Evolutionary conservation across 2,329 filamentous ascomycete genomes (phyloP).

Genomic region (Thielaviopsis euricoi): DNA sequence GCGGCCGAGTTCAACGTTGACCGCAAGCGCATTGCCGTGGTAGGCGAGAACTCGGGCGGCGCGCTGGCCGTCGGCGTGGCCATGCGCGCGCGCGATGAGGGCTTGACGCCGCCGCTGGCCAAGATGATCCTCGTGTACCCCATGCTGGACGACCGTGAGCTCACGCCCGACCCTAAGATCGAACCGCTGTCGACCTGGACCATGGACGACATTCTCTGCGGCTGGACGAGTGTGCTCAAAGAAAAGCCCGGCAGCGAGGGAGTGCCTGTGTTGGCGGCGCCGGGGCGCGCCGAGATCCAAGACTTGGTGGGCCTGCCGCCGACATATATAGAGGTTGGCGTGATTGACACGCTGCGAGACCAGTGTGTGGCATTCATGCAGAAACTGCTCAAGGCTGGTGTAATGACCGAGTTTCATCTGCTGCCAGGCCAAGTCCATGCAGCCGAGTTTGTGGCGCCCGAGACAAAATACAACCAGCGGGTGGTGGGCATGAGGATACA

Average conservation of each 20-base stretch:
- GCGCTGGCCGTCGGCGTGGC: constrained; percentile 15
- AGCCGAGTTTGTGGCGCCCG: constrained; percentile 5
- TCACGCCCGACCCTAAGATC: constrained; percentile 9
- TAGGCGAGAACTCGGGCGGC: constrained; percentile 15
- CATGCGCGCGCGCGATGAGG: constrained; percentile 23
- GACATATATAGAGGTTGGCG: constrained; percentile 24
- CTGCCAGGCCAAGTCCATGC: constrained; percentile 24
- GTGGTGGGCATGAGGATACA: background rate
- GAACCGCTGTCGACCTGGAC: constrained; percentile 11
- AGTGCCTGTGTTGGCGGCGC: constrained; percentile 14
- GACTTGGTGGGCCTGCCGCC: constrained; percentile 19
- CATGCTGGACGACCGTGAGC: constrained; percentile 20
- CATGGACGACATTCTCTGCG: constrained; percentile 13
- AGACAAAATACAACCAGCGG: background rate
- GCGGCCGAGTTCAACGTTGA: constrained; percentile 15
- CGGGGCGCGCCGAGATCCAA: constrained; percentile 13
- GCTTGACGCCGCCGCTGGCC: constrained; percentile 15
- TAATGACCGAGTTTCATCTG: constrained; percentile 24
- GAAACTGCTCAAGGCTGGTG: constrained; percentile 19
- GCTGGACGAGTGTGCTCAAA: constrained; percentile 15
- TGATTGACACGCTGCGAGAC: constrained; percentile 22
- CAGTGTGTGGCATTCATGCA: constrained; percentile 19
- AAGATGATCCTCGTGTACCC: constrained; percentile 20
- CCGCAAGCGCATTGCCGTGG: constrained; percentile 12
- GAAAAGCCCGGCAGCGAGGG: constrained; percentile 10